Conservation (phyloP, 495 filamentous ascomycete genomes). For the Podospora anserina region DNA sequence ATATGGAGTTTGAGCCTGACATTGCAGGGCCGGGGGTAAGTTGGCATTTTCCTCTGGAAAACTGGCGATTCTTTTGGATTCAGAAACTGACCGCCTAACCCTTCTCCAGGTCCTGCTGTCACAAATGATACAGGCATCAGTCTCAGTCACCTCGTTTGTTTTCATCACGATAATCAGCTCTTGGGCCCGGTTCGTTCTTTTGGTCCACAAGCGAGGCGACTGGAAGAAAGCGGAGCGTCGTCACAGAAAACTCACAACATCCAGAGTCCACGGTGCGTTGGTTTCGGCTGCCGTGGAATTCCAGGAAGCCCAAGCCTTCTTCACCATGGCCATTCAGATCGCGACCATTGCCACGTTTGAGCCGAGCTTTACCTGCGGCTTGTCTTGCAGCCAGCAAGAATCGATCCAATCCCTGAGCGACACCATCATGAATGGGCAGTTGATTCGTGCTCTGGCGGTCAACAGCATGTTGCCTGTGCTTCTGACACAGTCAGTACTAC, state of each 20-base stretch:
- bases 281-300: slow-evolving; percentile 6
- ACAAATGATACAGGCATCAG: not conserved
- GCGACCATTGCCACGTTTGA: slow-evolving; percentile 3
- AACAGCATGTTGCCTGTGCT: slow-evolving; percentile 9
- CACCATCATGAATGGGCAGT: slow-evolving; percentile 3
- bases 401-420: not conserved
- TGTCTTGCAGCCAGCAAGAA: not conserved
- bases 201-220: not conserved
- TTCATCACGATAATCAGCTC: slow-evolving; percentile 4
- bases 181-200: not conserved
- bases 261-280: not conserved
- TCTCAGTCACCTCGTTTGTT: not conserved
- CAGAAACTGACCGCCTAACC: not conserved
- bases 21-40: slow-evolving; percentile 13
- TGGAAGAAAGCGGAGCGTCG: not conserved
- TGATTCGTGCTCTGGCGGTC: not conserved
- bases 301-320: slow-evolving; percentile 8
- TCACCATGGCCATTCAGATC: slow-evolving; percentile 9
- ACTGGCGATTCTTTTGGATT: not conserved
- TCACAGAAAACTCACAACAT: not conserved
- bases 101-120: not conserved
- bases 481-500: not conserved
- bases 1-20: slow-evolving; percentile 4
- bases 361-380: not conserved
- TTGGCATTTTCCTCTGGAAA: not conserved